Evolutionary conservation across 2,329 filamentous ascomycete species (phyloP).

Genomic region (Lecanicillium sp.): DNA sequence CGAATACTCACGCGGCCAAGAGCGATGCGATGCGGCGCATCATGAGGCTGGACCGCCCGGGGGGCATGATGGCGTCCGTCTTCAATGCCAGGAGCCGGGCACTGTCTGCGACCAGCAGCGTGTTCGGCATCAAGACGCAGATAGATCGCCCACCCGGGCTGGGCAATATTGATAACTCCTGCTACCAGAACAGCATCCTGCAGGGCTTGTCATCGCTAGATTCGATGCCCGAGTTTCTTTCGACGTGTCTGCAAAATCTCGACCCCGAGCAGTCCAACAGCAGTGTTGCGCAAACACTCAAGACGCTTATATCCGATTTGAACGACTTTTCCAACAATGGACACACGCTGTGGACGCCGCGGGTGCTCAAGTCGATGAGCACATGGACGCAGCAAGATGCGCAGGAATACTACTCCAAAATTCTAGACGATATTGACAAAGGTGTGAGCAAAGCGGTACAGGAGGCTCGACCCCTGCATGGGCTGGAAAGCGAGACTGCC

Average conservation of each 20-base stretch:
- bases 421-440: slow-evolving; percentile 78
- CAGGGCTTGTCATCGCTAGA: slow-evolving; percentile 74
- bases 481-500: slow-evolving; percentile 33
- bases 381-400: slow-evolving; percentile 97
- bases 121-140: slow-evolving; percentile 33
- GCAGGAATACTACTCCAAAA: slow-evolving; percentile 91
- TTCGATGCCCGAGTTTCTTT: slow-evolving; percentile 62
- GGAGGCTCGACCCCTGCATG: slow-evolving; percentile 23
- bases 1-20: slow-evolving; percentile 50
- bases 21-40: slow-evolving; percentile 59
- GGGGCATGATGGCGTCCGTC: slow-evolving; percentile 50
- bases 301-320: slow-evolving; percentile 62
- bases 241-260: slow-evolving; percentile 31
- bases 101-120: slow-evolving; percentile 44
- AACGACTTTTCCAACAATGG: slow-evolving; percentile 67
- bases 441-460: slow-evolving; percentile 54
- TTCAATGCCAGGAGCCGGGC: slow-evolving; percentile 53
- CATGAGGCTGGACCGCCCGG: slow-evolving; percentile 49
- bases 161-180: slow-evolving; percentile 91
- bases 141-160: slow-evolving; percentile 57
- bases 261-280: slow-evolving; percentile 23
- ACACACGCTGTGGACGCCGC: slow-evolving; percentile 73
- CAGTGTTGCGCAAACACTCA: slow-evolving; percentile 46
- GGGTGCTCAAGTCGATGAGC: slow-evolving; percentile 81
- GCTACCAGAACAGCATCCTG: slow-evolving; percentile 95